A percentile compares a stretch with the other conserved stretches of the same genome.
phyloP scores from a whole-genome alignment of 345 rosid species.

The Acer saccharum region DNA sequence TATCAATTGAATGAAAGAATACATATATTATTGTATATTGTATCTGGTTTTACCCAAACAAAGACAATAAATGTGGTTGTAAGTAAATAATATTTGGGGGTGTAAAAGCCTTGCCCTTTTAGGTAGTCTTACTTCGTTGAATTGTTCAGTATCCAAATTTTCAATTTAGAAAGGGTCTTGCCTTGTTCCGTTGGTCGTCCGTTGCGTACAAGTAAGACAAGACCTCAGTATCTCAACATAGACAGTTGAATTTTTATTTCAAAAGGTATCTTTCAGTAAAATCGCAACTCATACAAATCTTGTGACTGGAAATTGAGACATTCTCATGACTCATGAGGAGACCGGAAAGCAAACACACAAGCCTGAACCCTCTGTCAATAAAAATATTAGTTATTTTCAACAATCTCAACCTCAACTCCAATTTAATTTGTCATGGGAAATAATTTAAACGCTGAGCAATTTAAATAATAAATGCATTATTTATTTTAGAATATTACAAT shows the following conservation, averaged over 20 bases:
- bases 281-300: not conserved
- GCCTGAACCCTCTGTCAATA: no score
- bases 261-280: not conserved
- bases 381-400: not conserved
- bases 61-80: not conserved
- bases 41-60: not conserved
- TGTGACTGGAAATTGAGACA: not conserved
- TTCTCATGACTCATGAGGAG: conserved; percentile 2
- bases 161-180: not conserved
- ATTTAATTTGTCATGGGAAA: not conserved
- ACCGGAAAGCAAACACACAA: not conserved
- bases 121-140: not conserved
- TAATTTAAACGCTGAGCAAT: not conserved
- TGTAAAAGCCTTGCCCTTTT: not conserved
- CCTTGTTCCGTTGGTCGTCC: not conserved
- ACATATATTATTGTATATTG: not conserved
- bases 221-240: not conserved
- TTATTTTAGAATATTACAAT: no score
- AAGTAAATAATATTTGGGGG: not conserved
- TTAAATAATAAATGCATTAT: not conserved
- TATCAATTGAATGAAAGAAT: not conserved
- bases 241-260: not conserved
- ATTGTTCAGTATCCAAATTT: not conserved
- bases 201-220: not conserved
- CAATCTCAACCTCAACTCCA: not conserved